phyloP scores from a whole-genome alignment of 768 basidiomycete species.

The Rhizopogon vesiculosus region DNA sequence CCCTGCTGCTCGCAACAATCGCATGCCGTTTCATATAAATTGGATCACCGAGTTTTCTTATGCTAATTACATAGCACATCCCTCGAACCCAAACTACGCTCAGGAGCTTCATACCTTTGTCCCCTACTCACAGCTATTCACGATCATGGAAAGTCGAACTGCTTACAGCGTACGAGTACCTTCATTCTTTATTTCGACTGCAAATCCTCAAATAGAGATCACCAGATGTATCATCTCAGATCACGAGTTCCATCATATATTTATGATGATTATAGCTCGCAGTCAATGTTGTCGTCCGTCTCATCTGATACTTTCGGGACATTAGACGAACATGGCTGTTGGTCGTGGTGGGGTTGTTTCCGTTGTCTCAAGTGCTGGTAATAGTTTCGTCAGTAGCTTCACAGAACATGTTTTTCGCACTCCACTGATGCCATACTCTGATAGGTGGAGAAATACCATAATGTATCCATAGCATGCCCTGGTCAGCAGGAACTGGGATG shows the following conservation, averaged over 20 bases:
- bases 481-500: background rate
- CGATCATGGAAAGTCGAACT: slow-evolving; percentile 8
- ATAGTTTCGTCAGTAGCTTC: slow-evolving; percentile 1
- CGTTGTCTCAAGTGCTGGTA: slow-evolving; percentile 22
- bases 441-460: background rate
- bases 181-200: background rate
- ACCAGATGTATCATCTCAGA: slow-evolving; percentile 6
- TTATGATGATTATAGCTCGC: slow-evolving; percentile 14
- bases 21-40: background rate
- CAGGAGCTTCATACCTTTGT: background rate
- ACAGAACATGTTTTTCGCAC: background rate
- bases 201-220: background rate
- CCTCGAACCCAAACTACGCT: background rate
- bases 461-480: background rate
- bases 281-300: slow-evolving; percentile 17
- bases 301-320: slow-evolving; percentile 17
- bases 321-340: slow-evolving; percentile 14
- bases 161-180: slow-evolving; percentile 9
- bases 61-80: background rate
- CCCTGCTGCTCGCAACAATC: background rate
- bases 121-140: background rate
- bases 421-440: background rate
- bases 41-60: background rate
- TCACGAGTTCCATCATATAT: slow-evolving; percentile 10
- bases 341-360: slow-evolving; percentile 16